phyloP scores from a whole-genome alignment of 2,329 filamentous ascomycete species.

The Botryosphaeria dothidea region DNA sequence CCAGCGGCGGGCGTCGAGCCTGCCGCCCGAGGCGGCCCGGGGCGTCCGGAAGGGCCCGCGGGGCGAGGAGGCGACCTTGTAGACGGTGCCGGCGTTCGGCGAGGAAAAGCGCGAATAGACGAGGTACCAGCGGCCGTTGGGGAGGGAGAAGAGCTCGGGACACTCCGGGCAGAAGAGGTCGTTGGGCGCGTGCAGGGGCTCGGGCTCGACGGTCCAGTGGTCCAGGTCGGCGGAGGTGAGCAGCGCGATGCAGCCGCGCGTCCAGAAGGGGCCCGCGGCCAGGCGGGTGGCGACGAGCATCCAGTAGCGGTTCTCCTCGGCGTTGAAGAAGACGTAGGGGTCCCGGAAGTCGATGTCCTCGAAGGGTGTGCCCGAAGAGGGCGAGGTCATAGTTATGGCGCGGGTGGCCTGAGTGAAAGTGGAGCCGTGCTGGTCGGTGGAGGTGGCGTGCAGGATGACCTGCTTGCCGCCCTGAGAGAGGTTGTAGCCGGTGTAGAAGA shows the following conservation, averaged over 20 bases:
- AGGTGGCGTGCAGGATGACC: conserved; percentile 33
- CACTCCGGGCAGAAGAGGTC: conserved; percentile 41
- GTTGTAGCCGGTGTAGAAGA: conserved; percentile 43
- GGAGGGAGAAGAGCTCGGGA: conserved; percentile 38
- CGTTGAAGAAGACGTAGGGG: conserved; percentile 38
- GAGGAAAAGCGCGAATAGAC: conserved; percentile 29
- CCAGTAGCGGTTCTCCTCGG: conserved; percentile 33
- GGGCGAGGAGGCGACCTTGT: conserved; percentile 37
- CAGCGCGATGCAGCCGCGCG: conserved; percentile 39
- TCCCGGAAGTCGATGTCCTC: conserved; percentile 42
- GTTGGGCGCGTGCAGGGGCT: conserved; percentile 37
- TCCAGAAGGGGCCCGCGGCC: conserved; percentile 35
- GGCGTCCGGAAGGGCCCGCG: conserved; percentile 39
- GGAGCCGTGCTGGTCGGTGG: conserved; percentile 30
- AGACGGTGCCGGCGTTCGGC: conserved; percentile 39
- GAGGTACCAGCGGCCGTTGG: conserved; percentile 39
- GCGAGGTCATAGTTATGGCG: conserved; percentile 27
- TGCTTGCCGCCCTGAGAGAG: conserved; percentile 33
- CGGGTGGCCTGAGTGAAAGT: conserved; percentile 27
- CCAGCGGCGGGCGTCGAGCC: conserved; percentile 40
- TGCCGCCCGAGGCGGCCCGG: conserved; percentile 29
- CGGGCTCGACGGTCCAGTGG: conserved; percentile 31
- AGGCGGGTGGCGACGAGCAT: conserved; percentile 42
- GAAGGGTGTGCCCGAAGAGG: conserved; percentile 26
- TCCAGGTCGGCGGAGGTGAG: conserved; percentile 38